These are phyloP conservation scores for Phyllosticta citrichinensis DNA, from an alignment of 2,329 filamentous ascomycete genomes.

Conservation along the genomic window DNA sequence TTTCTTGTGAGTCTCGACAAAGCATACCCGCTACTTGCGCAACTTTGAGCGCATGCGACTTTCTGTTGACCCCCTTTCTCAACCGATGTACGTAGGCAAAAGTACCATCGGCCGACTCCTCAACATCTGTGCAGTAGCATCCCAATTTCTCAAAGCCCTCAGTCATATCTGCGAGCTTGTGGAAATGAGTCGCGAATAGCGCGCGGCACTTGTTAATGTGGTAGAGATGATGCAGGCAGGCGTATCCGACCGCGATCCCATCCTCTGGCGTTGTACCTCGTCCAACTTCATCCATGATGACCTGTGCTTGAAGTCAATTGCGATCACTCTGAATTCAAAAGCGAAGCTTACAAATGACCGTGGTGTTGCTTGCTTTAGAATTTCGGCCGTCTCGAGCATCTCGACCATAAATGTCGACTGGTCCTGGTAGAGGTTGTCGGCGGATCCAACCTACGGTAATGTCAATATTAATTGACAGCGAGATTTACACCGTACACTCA, in stretches of 20 bases:
- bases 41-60: slow-evolving; percentile 92
- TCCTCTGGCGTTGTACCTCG: slow-evolving; percentile 90
- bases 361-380: slow-evolving; percentile 59
- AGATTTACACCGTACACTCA: slow-evolving; percentile 4
- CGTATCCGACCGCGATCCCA: slow-evolving; percentile 81
- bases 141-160: slow-evolving; percentile 49
- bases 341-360: slow-evolving; percentile 58
- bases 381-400: too few relatives aligned
- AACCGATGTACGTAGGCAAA: slow-evolving; percentile 85
- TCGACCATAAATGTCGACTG: slow-evolving; percentile 86
- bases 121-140: slow-evolving; percentile 82
- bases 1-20: background rate
- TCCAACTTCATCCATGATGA: slow-evolving; percentile 96
- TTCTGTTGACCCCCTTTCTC: slow-evolving; percentile 68
- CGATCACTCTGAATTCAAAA: background rate
- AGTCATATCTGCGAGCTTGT: slow-evolving; percentile 70
- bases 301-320: slow-evolving; percentile 8
- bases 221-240: slow-evolving; percentile 75
- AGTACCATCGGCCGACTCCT: slow-evolving; percentile 51
- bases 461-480: background rate
- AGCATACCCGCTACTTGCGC: slow-evolving; percentile 61
- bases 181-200: slow-evolving; percentile 94
- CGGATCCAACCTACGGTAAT: slow-evolving; percentile 57
- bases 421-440: slow-evolving; percentile 87
- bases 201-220: slow-evolving; percentile 66